Base-by-base conservation (phyloP, 2,329 filamentous ascomycete species). In the Gaeumannomyces sp. region DNA sequence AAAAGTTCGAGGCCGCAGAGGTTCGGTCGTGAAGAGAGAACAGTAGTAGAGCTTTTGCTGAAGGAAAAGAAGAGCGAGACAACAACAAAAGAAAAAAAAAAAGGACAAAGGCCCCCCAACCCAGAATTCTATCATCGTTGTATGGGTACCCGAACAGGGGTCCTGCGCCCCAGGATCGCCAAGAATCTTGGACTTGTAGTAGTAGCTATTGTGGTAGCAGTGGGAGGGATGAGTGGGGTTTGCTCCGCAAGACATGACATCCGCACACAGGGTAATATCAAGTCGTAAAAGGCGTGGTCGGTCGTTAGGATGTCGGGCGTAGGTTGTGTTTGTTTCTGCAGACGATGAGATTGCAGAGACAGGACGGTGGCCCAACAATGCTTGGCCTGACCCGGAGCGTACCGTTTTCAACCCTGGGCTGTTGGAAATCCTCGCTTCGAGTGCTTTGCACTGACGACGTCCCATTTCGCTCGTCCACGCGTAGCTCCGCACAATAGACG, bases 41-140 rank as follows among this genome's bases (percentile, higher is more conserved):
- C 25, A 65, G 66, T 65, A 62, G 63, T 25, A n/a, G 22, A 62
- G 61, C 61, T 31, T 62, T 62, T 57, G 8, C 4, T 38, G 25
- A 19, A 11, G 29, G 22, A 57, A 29, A 14, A 10, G n/a, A 58
- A 64, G 45, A 29, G 38, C 38, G 14, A 45, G 38, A 45, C 14
- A 45, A 14, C 33, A 14, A 45, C 13, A 16, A 38, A 38, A 45
- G 11, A 8, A 16, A 59, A 64, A 64, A 59, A 65, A 60, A 65
- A 67, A 58, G 57, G 59, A 22, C 59, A 60, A 33, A 60, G 2
- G 45, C 45, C 22, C 38, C 22, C 19, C 22, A 53, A 25, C 22
- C 45, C 22, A 53, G 45, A 22, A 25, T 53, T 53, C 45, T 53
- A 53, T 53, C 22, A n/a, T 22, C 19, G n/a, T 53, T 53, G 19